phyloP scores from a whole-genome alignment of 306 rosid genomes.

The Corylus avellana region DNA sequence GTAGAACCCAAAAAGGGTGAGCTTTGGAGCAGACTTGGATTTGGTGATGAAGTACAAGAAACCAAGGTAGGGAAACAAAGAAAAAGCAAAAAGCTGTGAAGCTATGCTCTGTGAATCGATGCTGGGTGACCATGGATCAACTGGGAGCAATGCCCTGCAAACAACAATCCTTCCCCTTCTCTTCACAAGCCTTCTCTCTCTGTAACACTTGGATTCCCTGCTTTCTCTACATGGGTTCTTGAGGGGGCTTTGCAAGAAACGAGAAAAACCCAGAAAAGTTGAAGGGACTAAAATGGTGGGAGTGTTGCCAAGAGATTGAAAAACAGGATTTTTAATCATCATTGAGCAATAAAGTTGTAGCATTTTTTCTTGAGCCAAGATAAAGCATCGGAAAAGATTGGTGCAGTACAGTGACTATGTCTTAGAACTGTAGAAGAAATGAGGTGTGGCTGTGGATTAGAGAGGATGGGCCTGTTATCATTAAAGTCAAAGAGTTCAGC shows the following conservation, averaged over 20 bases:
- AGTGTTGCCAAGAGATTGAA: slow-evolving; percentile 35
- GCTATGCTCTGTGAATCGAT: slow-evolving; percentile 86
- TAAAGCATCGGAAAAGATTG: background rate
- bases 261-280: slow-evolving; percentile 27
- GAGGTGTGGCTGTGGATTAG: background rate
- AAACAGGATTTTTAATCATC: slow-evolving; percentile 20
- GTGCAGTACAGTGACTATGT: background rate
- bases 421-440: background rate
- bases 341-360: background rate
- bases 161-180: slow-evolving; percentile 42
- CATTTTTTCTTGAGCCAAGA: background rate
- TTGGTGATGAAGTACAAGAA: slow-evolving; percentile 91
- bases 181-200: slow-evolving; percentile 11
- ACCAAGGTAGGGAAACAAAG: slow-evolving; percentile 80
- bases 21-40: slow-evolving; percentile 82
- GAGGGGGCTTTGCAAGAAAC: slow-evolving; percentile 7
- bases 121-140: slow-evolving; percentile 94
- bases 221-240: slow-evolving; percentile 18
- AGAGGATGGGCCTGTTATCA: slow-evolving; percentile 9
- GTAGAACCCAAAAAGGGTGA: slow-evolving; percentile 93
- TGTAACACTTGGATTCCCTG: slow-evolving; percentile 13
- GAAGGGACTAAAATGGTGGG: slow-evolving; percentile 33
- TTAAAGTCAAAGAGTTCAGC: background rate
- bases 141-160: slow-evolving; percentile 52
- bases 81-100: slow-evolving; percentile 79